Evolutionary conservation across 2,329 filamentous ascomycete species (phyloP).

Genomic region (Clonostachys byssicola): DNA sequence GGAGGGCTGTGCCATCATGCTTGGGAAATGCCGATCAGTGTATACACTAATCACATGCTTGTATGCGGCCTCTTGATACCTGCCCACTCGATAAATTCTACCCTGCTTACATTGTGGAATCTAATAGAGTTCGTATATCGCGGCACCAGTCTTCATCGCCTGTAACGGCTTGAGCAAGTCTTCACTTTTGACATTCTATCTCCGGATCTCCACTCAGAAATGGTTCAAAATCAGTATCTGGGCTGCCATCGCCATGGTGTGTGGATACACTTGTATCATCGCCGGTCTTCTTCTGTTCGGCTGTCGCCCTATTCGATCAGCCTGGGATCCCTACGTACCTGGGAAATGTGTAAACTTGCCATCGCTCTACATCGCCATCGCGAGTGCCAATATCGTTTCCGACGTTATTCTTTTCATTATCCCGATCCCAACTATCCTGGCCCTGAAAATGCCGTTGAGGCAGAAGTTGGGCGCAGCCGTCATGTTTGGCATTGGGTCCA

Average conservation of each 20-base stretch:
- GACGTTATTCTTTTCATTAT: conserved; percentile 40
- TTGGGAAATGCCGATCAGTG: conserved; percentile 15
- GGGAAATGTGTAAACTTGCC: conserved; percentile 37
- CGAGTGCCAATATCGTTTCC: conserved; percentile 40
- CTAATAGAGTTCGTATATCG: conserved; percentile 8
- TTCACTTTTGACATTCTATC: conserved; percentile 30
- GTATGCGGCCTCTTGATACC: conserved; percentile 2
- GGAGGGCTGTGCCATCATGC: conserved; percentile 16
- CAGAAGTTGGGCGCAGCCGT: conserved; percentile 38
- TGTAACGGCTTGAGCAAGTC: conserved; percentile 27
- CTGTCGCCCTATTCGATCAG: conserved; percentile 23
- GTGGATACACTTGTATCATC: conserved; percentile 22
- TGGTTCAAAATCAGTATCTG: conserved; percentile 24
- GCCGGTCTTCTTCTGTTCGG: conserved; percentile 27
- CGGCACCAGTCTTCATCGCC: conserved; percentile 23
- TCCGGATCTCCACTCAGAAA: conserved; percentile 24
- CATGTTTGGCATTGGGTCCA: conserved; percentile 38
- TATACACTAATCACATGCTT: conserved; percentile 12
- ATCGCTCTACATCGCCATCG: conserved; percentile 43
- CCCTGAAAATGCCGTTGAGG: conserved; percentile 34
- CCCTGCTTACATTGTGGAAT: too few relatives aligned
- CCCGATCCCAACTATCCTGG: conserved; percentile 31
- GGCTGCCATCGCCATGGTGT: conserved; percentile 18
- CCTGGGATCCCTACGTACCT: conserved; percentile 20
- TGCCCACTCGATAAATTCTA: too few relatives aligned